phyloP scores from a whole-genome alignment of 2,329 filamentous ascomycete species.

The Diaporthe ilicicola region DNA sequence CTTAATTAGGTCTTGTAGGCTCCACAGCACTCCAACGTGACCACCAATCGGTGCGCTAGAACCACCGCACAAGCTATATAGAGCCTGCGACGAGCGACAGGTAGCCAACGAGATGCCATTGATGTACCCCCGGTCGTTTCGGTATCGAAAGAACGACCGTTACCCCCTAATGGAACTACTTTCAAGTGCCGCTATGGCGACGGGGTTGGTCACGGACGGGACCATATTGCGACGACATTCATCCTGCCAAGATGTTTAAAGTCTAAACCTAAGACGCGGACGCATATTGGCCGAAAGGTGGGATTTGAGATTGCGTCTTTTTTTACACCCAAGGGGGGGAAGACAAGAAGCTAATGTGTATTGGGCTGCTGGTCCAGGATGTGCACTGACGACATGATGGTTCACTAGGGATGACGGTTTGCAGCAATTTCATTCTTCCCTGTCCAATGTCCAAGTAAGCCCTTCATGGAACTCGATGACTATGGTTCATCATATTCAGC shows the following conservation, averaged over 20 bases:
- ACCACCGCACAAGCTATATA: background rate
- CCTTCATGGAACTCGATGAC: too few relatives aligned
- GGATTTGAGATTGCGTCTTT: background rate
- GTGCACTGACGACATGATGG: background rate
- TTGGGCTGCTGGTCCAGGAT: background rate
- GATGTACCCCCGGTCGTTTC: background rate
- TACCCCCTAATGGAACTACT: background rate
- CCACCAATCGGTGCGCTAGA: background rate
- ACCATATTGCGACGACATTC: conserved; percentile 13
- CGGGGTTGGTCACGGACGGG: background rate
- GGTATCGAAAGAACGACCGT: background rate
- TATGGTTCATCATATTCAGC: too few relatives aligned
- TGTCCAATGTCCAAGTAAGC: too few relatives aligned
- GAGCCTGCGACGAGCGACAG: background rate
- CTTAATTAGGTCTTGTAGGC: background rate
- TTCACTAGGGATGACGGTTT: background rate
- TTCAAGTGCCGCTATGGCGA: background rate
- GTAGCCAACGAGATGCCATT: background rate
- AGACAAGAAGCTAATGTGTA: background rate
- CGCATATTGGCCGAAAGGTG: conserved; percentile 14
- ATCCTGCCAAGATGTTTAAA: conserved; percentile 17
- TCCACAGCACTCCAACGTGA: background rate
- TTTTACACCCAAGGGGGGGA: too few relatives aligned
- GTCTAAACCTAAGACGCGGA: conserved; percentile 3
- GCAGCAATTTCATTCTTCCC: background rate